Conservation (phyloP, 768 basidiomycete species). For the Suillus occidentalis region DNA sequence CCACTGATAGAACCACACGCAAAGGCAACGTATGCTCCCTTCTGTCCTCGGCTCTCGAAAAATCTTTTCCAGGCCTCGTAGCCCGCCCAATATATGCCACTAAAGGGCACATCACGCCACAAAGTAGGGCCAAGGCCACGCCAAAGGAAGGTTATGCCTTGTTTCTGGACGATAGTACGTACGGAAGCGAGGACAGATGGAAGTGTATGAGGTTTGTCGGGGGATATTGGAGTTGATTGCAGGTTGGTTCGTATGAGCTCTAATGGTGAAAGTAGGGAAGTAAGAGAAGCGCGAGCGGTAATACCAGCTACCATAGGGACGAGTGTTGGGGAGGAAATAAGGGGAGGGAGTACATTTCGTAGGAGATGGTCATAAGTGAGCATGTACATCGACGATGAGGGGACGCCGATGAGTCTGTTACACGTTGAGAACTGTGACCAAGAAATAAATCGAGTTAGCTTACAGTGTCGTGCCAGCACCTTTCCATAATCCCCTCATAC, state of each 20-base stretch:
- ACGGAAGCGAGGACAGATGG: constrained; percentile 70
- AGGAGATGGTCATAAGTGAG: constrained; percentile 90
- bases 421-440: constrained; percentile 13
- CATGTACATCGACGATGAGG: constrained; percentile 92
- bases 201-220: constrained; percentile 72
- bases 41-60: constrained; percentile 51
- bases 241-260: constrained; percentile 94
- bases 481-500: constrained; percentile 89
- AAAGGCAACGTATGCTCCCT: constrained; percentile 75
- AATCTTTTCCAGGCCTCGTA: constrained; percentile 81
- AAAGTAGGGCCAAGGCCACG: constrained; percentile 88
- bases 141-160: constrained; percentile 80
- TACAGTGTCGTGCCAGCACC: constrained; percentile 90
- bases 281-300: constrained; percentile 75
- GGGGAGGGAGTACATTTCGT: constrained; percentile 56
- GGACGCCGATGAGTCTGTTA: constrained; percentile 81
- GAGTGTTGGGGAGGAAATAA: constrained; percentile 52
- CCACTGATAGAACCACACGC: constrained; percentile 90
- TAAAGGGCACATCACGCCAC: constrained; percentile 98
- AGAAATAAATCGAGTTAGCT: constrained; percentile 29
- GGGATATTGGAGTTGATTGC: constrained; percentile 78
- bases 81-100: constrained; percentile 94
- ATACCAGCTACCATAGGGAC: constrained; percentile 83
- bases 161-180: constrained; percentile 52
- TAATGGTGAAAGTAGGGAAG: constrained; percentile 79